Evolutionary conservation across 805 yeast genomes (phyloP).

Genomic region (Wickerhamiella bombiphila): DNA sequence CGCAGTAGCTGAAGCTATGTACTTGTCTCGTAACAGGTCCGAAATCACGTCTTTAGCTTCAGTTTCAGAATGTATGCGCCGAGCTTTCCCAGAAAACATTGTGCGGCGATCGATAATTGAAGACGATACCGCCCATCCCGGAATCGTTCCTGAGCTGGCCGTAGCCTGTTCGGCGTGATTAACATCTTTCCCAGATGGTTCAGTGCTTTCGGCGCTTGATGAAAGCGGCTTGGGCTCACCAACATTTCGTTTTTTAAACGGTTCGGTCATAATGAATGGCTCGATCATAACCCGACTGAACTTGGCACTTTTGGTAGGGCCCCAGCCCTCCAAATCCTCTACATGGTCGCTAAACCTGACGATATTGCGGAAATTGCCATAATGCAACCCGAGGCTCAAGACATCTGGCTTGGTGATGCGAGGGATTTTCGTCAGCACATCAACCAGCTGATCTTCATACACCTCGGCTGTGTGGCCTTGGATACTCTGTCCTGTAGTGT

Average conservation of each 20-base stretch:
- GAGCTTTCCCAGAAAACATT: neutral
- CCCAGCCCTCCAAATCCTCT: slow-evolving; percentile 23
- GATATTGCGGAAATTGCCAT: slow-evolving; percentile 22
- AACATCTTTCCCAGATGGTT: too few species aligned
- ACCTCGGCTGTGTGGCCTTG: slow-evolving; percentile 9
- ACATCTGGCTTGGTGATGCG: slow-evolving; percentile 28
- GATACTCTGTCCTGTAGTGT: slow-evolving; percentile 16
- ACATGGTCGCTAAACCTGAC: slow-evolving; percentile 18
- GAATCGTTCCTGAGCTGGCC: too few species aligned
- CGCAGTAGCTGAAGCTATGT: neutral
- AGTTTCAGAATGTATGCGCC: neutral
- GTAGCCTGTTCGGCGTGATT: too few species aligned
- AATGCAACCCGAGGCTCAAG: slow-evolving; percentile 21
- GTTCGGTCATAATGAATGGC: slow-evolving; percentile 16
- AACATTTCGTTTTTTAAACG: slow-evolving; percentile 2
- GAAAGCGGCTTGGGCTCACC: neutral
- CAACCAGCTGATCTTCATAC: slow-evolving; percentile 24
- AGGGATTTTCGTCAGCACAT: slow-evolving; percentile 23
- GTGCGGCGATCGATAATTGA: neutral
- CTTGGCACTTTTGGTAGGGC: slow-evolving; percentile 20
- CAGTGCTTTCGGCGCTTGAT: neutral
- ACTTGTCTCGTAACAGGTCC: neutral
- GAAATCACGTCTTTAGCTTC: neutral
- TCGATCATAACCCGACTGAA: slow-evolving; percentile 19
- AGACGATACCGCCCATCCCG: neutral